Base-by-base conservation (phyloP, 345 rosid species). In the Populus tremula region DNA sequence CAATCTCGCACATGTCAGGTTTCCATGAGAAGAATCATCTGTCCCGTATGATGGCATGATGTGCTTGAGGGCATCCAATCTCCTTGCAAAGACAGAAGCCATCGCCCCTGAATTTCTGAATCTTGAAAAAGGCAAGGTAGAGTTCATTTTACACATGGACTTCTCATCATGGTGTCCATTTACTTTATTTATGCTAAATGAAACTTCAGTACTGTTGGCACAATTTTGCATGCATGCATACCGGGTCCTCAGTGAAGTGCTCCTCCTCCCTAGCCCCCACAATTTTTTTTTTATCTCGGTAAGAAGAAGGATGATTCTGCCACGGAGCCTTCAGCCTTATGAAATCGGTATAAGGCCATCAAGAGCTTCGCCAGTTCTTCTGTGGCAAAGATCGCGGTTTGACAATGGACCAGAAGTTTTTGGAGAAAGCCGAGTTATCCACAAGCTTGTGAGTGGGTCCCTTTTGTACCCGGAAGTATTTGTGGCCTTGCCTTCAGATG, bases 351-450 rank as follows among this genome's bases (percentile, higher is more conserved):
- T 25, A 14, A 74, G 75, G 72, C 79, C 84, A 61, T 79, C 84
- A 67, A 69, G 76, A 67, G 82, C 78, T 56, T 76, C 79, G 63
- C 31, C 49, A 3, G 59, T 27, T 72, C 73, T 65, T 45, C 21
- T 72, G 71, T 70, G 69, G 69, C n/a, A 45, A 33, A 39, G 25
- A 70, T 81, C 86, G 70, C 29, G 62, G 77, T 84, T 84, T 27
- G 61, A 72, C 25, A 76, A 62, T 56, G 83, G 71, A 67, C 80
- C 36, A 71, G 82, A 74, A 39, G 73, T 5, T 82, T 83, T 92
- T 13, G 92, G 73, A 77, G 91, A 68, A 83, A 92, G 90, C 76
- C 96, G 88, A 81, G 93, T 83, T 77, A 93, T 86, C 98, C 98
- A 92, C 85, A 83, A 86, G 78, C 90, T 92, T 70, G 88, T 80